Evolutionary conservation across 192 early-diverging fungal genomes (phyloP).

Genomic region (Mortierella claussenii): DNA sequence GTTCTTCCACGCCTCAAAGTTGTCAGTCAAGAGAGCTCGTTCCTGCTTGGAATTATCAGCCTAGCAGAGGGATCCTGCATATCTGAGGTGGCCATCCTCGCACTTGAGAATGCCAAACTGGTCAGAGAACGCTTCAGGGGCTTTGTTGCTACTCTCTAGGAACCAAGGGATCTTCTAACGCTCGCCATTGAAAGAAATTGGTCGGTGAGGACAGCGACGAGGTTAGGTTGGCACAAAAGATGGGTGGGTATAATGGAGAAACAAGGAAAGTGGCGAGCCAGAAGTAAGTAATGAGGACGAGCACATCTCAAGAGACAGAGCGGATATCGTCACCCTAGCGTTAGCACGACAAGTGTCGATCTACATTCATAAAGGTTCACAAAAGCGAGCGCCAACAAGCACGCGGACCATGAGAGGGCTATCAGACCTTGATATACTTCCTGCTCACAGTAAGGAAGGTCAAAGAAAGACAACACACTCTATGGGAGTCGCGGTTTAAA

Average conservation of each 20-base stretch:
- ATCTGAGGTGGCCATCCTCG: constrained; percentile 21
- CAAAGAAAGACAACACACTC: not conserved
- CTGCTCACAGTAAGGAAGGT: not conserved
- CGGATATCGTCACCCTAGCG: too few relatives aligned
- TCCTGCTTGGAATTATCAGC: constrained; percentile 4
- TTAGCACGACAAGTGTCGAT: too few relatives aligned
- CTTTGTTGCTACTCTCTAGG: constrained; percentile 9
- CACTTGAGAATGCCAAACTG: constrained; percentile 7
- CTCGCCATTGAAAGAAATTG: too few relatives aligned
- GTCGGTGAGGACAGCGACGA: too few relatives aligned
- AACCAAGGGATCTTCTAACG: constrained; percentile 15
- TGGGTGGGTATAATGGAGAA: too few relatives aligned
- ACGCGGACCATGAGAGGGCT: not conserved
- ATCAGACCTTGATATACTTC: not conserved
- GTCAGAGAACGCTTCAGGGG: constrained; percentile 13
- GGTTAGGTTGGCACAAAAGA: too few relatives aligned
- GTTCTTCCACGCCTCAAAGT: constrained; percentile 18
- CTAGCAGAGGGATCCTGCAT: constrained; percentile 4
- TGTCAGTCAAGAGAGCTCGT: constrained; percentile 1
- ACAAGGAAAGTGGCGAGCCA: too few relatives aligned
- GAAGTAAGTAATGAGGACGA: too few relatives aligned
- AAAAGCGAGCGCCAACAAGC: too few relatives aligned
- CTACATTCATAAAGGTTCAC: too few relatives aligned
- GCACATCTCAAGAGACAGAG: too few relatives aligned
- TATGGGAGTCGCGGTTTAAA: not conserved